Evolutionary conservation across 441 rosid species (phyloP).

Genomic region (Croton setiger): DNA sequence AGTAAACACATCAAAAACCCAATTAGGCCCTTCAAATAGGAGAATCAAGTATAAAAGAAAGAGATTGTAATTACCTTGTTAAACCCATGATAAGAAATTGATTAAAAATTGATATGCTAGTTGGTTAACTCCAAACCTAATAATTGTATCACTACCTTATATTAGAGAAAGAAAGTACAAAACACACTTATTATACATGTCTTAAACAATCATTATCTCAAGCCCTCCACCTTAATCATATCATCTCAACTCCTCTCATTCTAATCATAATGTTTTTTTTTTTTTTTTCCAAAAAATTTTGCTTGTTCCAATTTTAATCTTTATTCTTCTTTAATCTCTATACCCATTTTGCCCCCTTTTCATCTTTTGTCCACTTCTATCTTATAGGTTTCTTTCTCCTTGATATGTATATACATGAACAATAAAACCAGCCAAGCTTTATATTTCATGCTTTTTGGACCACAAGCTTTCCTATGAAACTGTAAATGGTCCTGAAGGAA

Average conservation of each 20-base stretch:
- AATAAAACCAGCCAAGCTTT: conserved; percentile 17
- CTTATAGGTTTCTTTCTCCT: not conserved
- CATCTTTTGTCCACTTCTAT: conserved; percentile 2
- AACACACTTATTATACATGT: conserved; percentile 41
- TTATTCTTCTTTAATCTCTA: not conserved
- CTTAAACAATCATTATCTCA: conserved; percentile 35
- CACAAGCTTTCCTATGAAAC: not conserved
- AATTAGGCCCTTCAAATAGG: not conserved
- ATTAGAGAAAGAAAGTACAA: conserved; percentile 39
- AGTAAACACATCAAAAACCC: too few species aligned
- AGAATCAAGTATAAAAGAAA: not conserved
- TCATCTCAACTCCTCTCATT: conserved; percentile 29
- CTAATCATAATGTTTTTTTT: conserved; percentile 20
- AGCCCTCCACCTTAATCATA: conserved; percentile 35
- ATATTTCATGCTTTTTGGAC: conserved; percentile 20
- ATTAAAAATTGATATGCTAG: conserved; percentile 7
- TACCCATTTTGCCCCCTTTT: not conserved
- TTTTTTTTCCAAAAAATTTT: not conserved
- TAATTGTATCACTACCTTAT: conserved; percentile 27
- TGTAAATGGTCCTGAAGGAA: not conserved
- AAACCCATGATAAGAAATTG: conserved; percentile 9
- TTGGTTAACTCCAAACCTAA: conserved; percentile 19
- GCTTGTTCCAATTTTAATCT: conserved; percentile 13
- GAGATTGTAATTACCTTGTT: not conserved
- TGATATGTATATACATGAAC: conserved; percentile 1